Conservation (phyloP, 2,329 filamentous ascomycete genomes). For the Sphaerostilbella broomeana region DNA sequence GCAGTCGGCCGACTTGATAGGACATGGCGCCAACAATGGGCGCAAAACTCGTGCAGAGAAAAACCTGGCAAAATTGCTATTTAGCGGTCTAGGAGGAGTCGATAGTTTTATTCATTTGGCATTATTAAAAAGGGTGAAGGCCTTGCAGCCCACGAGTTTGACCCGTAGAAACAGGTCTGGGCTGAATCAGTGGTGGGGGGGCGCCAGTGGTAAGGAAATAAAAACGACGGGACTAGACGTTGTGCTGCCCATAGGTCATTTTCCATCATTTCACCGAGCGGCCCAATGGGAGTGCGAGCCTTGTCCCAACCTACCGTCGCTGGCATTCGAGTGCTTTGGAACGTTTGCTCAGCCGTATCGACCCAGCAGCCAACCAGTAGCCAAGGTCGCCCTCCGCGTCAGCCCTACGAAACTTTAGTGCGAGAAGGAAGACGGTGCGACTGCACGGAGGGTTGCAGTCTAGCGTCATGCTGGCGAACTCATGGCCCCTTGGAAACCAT, state of each 20-base stretch:
- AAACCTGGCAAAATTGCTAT: not conserved
- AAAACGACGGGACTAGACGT: not conserved
- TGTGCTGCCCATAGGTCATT: slow-evolving; percentile 6
- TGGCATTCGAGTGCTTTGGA: slow-evolving; percentile 8
- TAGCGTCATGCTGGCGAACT: slow-evolving; percentile 6
- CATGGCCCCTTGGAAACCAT: too few relatives aligned
- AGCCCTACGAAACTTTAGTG: slow-evolving; percentile 20
- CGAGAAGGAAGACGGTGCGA: slow-evolving; percentile 11
- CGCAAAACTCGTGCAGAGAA: not conserved
- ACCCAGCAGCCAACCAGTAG: slow-evolving; percentile 15
- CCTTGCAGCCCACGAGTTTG: too few relatives aligned
- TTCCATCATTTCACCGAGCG: slow-evolving; percentile 8
- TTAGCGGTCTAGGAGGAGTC: slow-evolving; percentile 5
- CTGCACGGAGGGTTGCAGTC: slow-evolving; percentile 6
- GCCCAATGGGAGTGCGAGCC: slow-evolving; percentile 10
- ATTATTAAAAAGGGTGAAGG: too few relatives aligned
- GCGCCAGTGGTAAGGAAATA: too few relatives aligned
- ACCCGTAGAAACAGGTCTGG: too few relatives aligned
- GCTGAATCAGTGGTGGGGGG: too few relatives aligned
- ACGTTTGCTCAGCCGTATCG: slow-evolving; percentile 13
- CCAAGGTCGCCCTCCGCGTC: slow-evolving; percentile 15
- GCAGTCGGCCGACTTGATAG: slow-evolving; percentile 9
- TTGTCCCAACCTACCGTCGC: slow-evolving; percentile 6
- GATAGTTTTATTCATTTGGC: not conserved
- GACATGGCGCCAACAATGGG: not conserved